Base-by-base conservation (phyloP, 176 grass and related monocot species). In the Paspalum vaginatum region DNA sequence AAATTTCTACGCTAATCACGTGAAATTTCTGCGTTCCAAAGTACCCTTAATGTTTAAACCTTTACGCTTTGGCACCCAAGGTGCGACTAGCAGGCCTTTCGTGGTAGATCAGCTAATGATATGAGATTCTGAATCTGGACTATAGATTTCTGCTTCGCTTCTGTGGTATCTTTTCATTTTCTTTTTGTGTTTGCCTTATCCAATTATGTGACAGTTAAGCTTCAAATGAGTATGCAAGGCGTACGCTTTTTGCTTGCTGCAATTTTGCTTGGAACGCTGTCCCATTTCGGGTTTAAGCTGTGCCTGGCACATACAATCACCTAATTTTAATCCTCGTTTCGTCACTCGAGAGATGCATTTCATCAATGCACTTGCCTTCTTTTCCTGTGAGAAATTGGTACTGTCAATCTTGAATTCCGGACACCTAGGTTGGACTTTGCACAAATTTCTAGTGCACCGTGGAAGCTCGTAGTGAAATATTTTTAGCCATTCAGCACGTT, bases 61-160 rank as follows among this genome's bases (percentile, higher is more conserved):
- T n/a, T n/a, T n/a, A n/a, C n/a, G n/a, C n/a, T n/a, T n/a, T n/a
- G n/a, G n/a, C n/a, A n/a, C n/a, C n/a, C n/a, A n/a, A n/a, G n/a
- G n/a, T n/a, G n/a, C n/a, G n/a, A n/a, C n/a, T n/a, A n/a, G n/a
- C n/a, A n/a, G n/a, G n/a, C n/a, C n/a, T 32, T 32, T 32, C 32
- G 32, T 32, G 32, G 32, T 32, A 32, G 1, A 32, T 32, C 24
- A 32, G 17, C 47, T 48, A 53, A 55, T 55, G 17, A 55, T 74
- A 9, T 55, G 16, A 55, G 9, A n/a, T 74, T 55, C 51, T 68
- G 61, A 49, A 76, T 75, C 7, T 75, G 65, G 60, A 53, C 17
- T 20, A n/a, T 64, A 56, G 14, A 45, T 32, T 38, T 25, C 14
- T 26, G 11, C 14, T 24, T 49, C 15, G 8, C 8, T 50, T 71